phyloP scores from a whole-genome alignment of 2,329 filamentous ascomycete genomes.

The Calonectria hawksworthii region DNA sequence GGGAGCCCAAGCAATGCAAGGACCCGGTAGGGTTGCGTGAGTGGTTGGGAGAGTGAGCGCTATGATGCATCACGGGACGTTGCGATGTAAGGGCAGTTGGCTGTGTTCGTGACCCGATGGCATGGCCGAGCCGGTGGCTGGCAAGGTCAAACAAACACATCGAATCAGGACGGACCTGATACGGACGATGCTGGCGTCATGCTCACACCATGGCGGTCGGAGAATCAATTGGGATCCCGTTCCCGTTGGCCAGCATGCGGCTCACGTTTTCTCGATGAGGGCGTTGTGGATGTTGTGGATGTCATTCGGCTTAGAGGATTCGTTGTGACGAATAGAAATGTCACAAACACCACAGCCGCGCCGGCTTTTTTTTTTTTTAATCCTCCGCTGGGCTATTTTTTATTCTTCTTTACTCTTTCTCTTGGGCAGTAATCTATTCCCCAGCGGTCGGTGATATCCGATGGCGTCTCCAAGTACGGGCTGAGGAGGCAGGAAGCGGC shows the following conservation, averaged over 20 bases:
- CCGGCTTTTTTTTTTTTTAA: neutral
- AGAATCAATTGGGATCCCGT: neutral
- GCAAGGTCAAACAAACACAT: neutral
- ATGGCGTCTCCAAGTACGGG: neutral
- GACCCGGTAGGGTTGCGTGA: slow-evolving; percentile 1
- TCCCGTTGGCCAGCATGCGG: neutral
- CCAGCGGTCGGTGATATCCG: neutral
- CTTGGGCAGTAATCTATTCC: neutral
- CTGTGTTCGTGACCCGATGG: neutral
- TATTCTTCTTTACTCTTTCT: neutral
- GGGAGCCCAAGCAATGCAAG: slow-evolving; percentile 17
- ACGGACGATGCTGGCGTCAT: slow-evolving; percentile 1
- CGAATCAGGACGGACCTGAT: neutral
- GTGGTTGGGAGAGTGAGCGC: slow-evolving; percentile 8
- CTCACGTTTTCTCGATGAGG: slow-evolving; percentile 1
- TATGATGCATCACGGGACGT: slow-evolving; percentile 7
- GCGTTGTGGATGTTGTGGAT: slow-evolving; percentile 1
- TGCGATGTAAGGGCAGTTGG: slow-evolving; percentile 2
- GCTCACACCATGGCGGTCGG: neutral
- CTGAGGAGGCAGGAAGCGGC: neutral
- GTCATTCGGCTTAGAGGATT: neutral
- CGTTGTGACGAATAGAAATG: neutral
- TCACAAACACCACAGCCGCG: neutral
- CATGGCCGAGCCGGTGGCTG: neutral
- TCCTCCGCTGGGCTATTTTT: neutral